These are phyloP conservation scores for Alternaria metachromatica DNA, from an alignment of 2,329 filamentous ascomycete genomes.

Conservation along the genomic window DNA sequence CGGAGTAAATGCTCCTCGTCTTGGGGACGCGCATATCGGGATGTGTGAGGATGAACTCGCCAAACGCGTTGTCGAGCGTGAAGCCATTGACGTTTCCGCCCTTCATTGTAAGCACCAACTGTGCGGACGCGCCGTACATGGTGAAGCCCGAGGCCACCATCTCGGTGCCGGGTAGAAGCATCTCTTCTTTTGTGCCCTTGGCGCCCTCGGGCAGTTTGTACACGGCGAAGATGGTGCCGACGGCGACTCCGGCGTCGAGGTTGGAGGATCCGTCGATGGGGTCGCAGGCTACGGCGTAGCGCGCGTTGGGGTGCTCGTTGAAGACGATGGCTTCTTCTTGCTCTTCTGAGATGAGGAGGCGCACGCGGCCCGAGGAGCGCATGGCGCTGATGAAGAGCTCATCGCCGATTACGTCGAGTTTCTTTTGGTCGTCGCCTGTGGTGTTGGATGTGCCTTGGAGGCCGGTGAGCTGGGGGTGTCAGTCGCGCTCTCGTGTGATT, in stretches of 20 bases:
- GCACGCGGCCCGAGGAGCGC: slow-evolving; percentile 88
- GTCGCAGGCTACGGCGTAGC: slow-evolving; percentile 95
- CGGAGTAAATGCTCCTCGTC: slow-evolving; percentile 87
- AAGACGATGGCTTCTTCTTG: slow-evolving; percentile 94
- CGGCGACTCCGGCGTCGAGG: slow-evolving; percentile 94
- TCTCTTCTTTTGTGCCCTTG: slow-evolving; percentile 78
- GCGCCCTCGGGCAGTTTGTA: slow-evolving; percentile 85
- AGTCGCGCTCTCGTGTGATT: slow-evolving; percentile 6
- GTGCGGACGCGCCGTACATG: slow-evolving; percentile 98
- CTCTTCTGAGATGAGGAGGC: slow-evolving; percentile 95
- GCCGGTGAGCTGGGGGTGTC: slow-evolving; percentile 71
- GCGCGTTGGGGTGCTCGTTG: slow-evolving; percentile 72
- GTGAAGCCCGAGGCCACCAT: slow-evolving; percentile 97
- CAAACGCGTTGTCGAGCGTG: slow-evolving; percentile 93
- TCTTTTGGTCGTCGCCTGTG: slow-evolving; percentile 98
- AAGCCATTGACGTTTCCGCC: slow-evolving; percentile 93
- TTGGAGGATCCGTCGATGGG: slow-evolving; percentile 98
- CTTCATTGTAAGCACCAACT: slow-evolving; percentile 97
- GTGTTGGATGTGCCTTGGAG: slow-evolving; percentile 93
- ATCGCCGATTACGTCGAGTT: slow-evolving; percentile 98
- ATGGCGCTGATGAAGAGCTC: slow-evolving; percentile 97
- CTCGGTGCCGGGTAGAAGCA: slow-evolving; percentile 88
- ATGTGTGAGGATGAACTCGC: slow-evolving; percentile 98
- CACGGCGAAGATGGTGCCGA: slow-evolving; percentile 95
- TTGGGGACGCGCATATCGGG: slow-evolving; percentile 89